Evolutionary conservation across 768 basidiomycete genomes (phyloP).

Genomic region (Vishniacozyma victoriae): DNA sequence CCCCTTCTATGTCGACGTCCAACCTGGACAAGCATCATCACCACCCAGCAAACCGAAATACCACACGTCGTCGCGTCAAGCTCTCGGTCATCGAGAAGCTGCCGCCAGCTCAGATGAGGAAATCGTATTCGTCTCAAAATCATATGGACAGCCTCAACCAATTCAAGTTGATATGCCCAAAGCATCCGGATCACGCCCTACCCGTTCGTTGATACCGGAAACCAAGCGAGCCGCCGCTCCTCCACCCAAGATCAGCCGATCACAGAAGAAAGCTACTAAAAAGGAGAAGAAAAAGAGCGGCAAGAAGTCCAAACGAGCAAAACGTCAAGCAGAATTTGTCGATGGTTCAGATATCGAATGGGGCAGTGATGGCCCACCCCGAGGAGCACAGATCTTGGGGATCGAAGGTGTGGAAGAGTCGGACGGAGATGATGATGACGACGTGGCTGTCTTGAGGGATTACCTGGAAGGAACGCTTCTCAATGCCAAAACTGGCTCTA

Average conservation of each 20-base stretch:
- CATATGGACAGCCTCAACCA: conserved; percentile 33
- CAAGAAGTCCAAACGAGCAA: conserved; percentile 10
- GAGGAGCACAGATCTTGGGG: conserved; percentile 9
- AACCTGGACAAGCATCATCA: neutral
- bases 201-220: no score
- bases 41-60: conserved; percentile 11
- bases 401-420: conserved; percentile 8
- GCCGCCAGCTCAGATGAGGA: conserved; percentile 34
- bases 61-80: conserved; percentile 3
- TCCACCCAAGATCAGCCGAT: conserved; percentile 3
- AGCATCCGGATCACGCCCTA: conserved; percentile 1
- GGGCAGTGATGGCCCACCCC: conserved; percentile 44
- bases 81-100: conserved; percentile 6
- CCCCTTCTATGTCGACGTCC: no score
- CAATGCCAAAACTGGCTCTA: conserved; percentile 9
- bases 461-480: conserved; percentile 34
- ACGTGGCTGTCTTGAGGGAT: conserved; percentile 32
- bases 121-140: conserved; percentile 37
- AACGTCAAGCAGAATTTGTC: conserved; percentile 10
- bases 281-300: conserved; percentile 21
- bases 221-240: conserved; percentile 1
- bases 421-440: conserved; percentile 7
- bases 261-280: conserved; percentile 29
- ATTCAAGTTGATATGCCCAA: conserved; percentile 18
- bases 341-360: conserved; percentile 44